Base-by-base conservation (phyloP, 140 eudicot genomes). In the Stevia rebaudiana region DNA sequence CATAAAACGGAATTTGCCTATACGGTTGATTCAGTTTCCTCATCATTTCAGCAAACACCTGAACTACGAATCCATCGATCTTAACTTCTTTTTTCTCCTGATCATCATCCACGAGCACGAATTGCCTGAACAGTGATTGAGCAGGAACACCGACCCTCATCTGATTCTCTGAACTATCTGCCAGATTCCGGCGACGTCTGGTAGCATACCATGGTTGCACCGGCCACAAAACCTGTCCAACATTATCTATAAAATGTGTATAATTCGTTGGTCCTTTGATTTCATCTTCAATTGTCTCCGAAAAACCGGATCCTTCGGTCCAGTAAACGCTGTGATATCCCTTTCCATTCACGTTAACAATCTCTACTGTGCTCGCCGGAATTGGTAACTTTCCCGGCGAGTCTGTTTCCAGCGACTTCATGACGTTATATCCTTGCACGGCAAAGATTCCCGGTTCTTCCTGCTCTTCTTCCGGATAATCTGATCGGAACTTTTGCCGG, bases 371-470 rank as follows among this genome's bases (percentile, higher is more conserved):
- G 7, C 16, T 21, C 23, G 51, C 69, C 30, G 71, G 55, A 33
- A 72, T 42, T 46, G 74, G 52, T 41, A 61, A 68, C 33, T 70
- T 48, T 25, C 53, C 48, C 1, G 23, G 25, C 2, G 72, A 50
- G 15, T 52, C 7, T 25, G 41, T 60, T 9, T 61, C 67, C 6
- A 65, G 3, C 60, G 36, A 4, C 65, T 66, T 58, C 28, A 65
- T 13, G 19, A 62, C 75, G 61, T 81, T 69, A 40, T 78, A 81
- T 43, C 77, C 78, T 50, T 78, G 76, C 33, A 81, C 35, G 1
- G 84, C 91, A 1, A 70, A 81, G 63, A 75, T 63, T 40, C 91
- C 87, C 2, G 87, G 82, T 19, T 81, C 80, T 3, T 78, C 56
- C 17, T 65, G 68, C 25, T 79, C 81, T 57, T 81, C 91, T 50